These are phyloP conservation scores for Violaceomyces palustris DNA, from an alignment of 1,284 basidiomycete genomes.

Conservation along the genomic window DNA sequence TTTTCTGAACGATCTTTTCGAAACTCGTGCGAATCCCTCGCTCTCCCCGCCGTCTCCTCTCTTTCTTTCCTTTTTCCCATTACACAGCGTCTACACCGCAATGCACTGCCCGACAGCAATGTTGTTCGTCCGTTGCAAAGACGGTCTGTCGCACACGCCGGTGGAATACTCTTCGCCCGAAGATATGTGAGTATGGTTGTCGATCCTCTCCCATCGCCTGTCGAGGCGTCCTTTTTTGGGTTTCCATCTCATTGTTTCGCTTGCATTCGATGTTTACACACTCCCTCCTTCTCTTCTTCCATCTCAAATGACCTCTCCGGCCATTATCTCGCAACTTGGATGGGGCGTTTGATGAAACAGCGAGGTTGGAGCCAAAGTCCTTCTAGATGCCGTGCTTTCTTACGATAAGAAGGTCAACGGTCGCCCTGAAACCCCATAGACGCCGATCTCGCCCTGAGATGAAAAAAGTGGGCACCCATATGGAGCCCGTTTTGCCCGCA, in stretches of 20 bases:
- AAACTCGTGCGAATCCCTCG: too few relatives aligned
- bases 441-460: too few relatives aligned
- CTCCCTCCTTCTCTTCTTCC: too few relatives aligned
- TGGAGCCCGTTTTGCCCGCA: too few relatives aligned
- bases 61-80: too few relatives aligned
- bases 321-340: not conserved
- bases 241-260: not conserved
- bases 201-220: too few relatives aligned
- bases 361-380: slow-evolving; percentile 25
- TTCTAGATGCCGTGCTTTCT: slow-evolving; percentile 23
- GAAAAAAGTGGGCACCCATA: too few relatives aligned
- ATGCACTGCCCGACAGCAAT: slow-evolving; percentile 24
- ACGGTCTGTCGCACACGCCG: slow-evolving; percentile 25
- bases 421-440: too few relatives aligned
- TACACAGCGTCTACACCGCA: slow-evolving; percentile 20
- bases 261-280: too few relatives aligned
- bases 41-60: too few relatives aligned
- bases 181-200: slow-evolving; percentile 28
- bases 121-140: slow-evolving; percentile 27
- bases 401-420: slow-evolving; percentile 18
- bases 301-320: not conserved
- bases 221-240: too few relatives aligned
- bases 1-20: too few relatives aligned
- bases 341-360: slow-evolving; percentile 1
- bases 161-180: slow-evolving; percentile 17